Percentiles rank a stretch among this genome's conserved stretches.
phyloP scores from a whole-genome alignment of 768 basidiomycete species.

The Mycena galericulata region DNA sequence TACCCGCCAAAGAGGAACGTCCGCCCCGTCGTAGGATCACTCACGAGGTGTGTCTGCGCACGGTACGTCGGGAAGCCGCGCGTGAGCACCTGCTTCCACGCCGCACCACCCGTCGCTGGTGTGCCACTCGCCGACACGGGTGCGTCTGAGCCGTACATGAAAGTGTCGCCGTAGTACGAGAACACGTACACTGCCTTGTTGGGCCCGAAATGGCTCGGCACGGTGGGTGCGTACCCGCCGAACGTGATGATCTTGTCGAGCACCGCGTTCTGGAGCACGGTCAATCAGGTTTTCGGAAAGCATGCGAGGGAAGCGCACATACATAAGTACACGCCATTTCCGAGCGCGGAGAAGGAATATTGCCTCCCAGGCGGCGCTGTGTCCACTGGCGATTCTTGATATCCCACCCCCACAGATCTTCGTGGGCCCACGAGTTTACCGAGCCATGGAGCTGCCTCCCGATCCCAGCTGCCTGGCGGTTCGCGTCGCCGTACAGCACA shows the following conservation, averaged over 20 bases:
- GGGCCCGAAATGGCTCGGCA: slow-evolving; percentile 36
- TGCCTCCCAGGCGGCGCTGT: slow-evolving; percentile 45
- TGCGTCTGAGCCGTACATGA: slow-evolving; percentile 41
- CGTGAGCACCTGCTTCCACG: slow-evolving; percentile 54
- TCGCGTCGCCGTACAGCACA: slow-evolving; percentile 50
- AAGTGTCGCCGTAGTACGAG: slow-evolving; percentile 57
- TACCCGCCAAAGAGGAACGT: slow-evolving; percentile 56
- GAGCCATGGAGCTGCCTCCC: slow-evolving; percentile 40
- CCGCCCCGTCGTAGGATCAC: slow-evolving; percentile 49
- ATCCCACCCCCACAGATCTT: slow-evolving; percentile 49
- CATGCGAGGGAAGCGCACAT: too few species aligned
- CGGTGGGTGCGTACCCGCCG: slow-evolving; percentile 51
- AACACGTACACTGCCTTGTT: slow-evolving; percentile 39
- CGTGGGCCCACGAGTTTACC: slow-evolving; percentile 29
- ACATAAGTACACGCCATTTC: slow-evolving; percentile 45
- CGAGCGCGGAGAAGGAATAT: slow-evolving; percentile 45
- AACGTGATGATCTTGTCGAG: slow-evolving; percentile 51
- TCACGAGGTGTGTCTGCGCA: slow-evolving; percentile 47
- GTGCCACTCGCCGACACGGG: not conserved
- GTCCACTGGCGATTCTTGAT: slow-evolving; percentile 43
- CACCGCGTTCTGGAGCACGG: slow-evolving; percentile 7
- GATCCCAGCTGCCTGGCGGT: slow-evolving; percentile 44
- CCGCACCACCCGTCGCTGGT: not conserved
- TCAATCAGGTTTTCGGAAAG: not conserved
- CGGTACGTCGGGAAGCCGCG: slow-evolving; percentile 58